A percentile compares a stretch with the other conserved stretches of the same genome.
Evolutionary conservation across 2,329 filamentous ascomycete genomes (phyloP).

Genomic region (Berkeleyomyces basicola): DNA sequence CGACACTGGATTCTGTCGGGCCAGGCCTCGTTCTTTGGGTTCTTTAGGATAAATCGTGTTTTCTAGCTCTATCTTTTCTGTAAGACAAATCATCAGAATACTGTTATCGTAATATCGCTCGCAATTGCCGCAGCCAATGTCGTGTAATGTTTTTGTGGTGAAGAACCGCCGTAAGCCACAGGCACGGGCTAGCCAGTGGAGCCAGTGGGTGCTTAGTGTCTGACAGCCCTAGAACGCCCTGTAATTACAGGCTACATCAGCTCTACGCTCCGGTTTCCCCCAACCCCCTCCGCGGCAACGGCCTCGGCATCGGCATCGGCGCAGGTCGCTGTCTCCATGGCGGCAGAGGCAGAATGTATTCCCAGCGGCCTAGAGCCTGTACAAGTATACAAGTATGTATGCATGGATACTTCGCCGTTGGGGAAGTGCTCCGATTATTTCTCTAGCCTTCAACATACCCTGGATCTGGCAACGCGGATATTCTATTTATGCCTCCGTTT

Average conservation of each 20-base stretch:
- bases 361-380: neutral
- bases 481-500: too few species aligned
- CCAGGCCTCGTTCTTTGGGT: neutral
- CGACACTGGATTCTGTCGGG: neutral
- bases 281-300: neutral
- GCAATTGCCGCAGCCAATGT: too few species aligned
- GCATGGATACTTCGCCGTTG: neutral
- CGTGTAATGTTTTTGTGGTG: neutral
- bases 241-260: neutral
- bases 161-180: too few species aligned
- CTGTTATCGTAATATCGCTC: too few species aligned
- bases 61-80: neutral
- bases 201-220: too few species aligned
- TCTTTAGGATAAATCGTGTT: neutral
- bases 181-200: too few species aligned
- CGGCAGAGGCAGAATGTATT: slow-evolving; percentile 1
- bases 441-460: neutral
- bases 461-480: too few species aligned
- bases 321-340: neutral
- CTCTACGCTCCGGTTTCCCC: too few species aligned
- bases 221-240: neutral
- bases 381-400: too few species aligned
- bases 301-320: neutral
- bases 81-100: neutral
- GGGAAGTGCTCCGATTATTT: neutral